A percentile compares a stretch with the other conserved stretches of the same genome.
These are phyloP conservation scores for Thielaviopsis ethacetica DNA, from an alignment of 2,329 filamentous ascomycete genomes.

Conservation along the genomic window DNA sequence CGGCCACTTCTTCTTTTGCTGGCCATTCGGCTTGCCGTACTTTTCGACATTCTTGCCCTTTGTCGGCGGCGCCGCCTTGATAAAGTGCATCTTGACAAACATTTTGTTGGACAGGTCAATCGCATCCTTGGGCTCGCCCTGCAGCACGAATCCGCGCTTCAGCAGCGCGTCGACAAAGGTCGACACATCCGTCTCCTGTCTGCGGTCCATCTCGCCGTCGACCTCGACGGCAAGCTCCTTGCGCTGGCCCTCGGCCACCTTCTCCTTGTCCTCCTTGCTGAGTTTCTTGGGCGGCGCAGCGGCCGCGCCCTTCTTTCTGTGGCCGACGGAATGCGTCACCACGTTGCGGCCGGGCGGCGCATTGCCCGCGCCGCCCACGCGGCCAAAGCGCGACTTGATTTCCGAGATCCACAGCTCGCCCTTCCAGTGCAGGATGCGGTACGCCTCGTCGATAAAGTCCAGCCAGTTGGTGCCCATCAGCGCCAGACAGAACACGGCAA, in stretches of 20 bases:
- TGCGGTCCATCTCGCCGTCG: conserved; percentile 46
- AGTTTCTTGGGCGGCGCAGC: conserved; percentile 24
- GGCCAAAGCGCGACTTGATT: conserved; percentile 74
- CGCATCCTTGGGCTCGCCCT: conserved; percentile 38
- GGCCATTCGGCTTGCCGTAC: conserved; percentile 40
- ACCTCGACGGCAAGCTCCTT: conserved; percentile 52
- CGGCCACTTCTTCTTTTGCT: conserved; percentile 37
- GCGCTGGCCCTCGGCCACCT: conserved; percentile 30
- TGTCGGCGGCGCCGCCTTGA: conserved; percentile 61
- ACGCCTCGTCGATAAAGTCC: conserved; percentile 89
- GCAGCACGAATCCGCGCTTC: conserved; percentile 71
- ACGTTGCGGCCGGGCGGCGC: conserved; percentile 18
- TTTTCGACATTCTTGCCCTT: conserved; percentile 55
- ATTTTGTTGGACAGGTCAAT: conserved; percentile 86
- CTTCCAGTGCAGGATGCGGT: conserved; percentile 77
- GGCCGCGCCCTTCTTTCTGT: conserved; percentile 37
- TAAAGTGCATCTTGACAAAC: conserved; percentile 95
- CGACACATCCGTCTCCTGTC: conserved; percentile 67
- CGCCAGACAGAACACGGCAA: conserved; percentile 88
- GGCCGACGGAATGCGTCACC: conserved; percentile 56
- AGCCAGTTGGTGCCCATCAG: conserved; percentile 99
- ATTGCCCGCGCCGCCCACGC: conserved; percentile 22
- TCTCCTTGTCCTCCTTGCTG: conserved; percentile 23
- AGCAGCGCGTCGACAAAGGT: conserved; percentile 73
- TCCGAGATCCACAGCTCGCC: conserved; percentile 95